Percentiles rank a stretch among this genome's conserved stretches.
phyloP scores from a whole-genome alignment of 1,284 basidiomycete species.

The Melampsora occidentalis region DNA sequence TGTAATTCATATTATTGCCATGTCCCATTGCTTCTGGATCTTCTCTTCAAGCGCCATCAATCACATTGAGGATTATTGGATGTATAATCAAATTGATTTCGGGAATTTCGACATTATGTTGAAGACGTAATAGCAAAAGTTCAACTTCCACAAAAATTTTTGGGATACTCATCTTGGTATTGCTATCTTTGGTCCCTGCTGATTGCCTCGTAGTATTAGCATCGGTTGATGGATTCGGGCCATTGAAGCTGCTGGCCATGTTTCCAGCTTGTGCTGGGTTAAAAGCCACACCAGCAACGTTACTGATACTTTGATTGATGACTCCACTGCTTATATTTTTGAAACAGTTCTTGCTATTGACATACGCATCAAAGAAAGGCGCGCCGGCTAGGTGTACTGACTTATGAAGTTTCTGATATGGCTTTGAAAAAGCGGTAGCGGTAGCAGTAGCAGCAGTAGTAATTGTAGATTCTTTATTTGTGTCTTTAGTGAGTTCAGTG shows the following conservation, averaged over 20 bases:
- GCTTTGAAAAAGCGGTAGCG: constrained; percentile 58
- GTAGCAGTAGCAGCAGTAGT: constrained; percentile 51
- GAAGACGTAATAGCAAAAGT: constrained; percentile 88
- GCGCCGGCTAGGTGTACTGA: constrained; percentile 94
- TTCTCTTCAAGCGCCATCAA: constrained; percentile 59
- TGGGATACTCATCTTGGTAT: constrained; percentile 91
- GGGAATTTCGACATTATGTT: constrained; percentile 98
- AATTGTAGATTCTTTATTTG: constrained; percentile 40
- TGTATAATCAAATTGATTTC: constrained; percentile 91
- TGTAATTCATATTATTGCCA: too few species aligned
- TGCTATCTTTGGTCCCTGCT: constrained; percentile 72
- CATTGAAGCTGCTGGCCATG: constrained; percentile 16
- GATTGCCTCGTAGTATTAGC: constrained; percentile 58
- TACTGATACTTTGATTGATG: constrained; percentile 44
- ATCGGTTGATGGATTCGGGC: constrained; percentile 24
- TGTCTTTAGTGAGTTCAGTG: constrained; percentile 38
- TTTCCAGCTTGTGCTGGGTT: constrained; percentile 15
- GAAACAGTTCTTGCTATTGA: constrained; percentile 58
- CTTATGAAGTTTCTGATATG: constrained; percentile 94
- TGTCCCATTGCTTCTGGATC: constrained; percentile 58
- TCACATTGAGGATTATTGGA: constrained; percentile 79
- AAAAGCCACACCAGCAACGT: constrained; percentile 17
- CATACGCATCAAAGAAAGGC: constrained; percentile 97
- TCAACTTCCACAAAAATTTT: constrained; percentile 99
- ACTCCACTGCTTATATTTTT: constrained; percentile 28